Base-by-base conservation (phyloP, 805 yeast genomes). In the Saccharomyces eubayanus region DNA sequence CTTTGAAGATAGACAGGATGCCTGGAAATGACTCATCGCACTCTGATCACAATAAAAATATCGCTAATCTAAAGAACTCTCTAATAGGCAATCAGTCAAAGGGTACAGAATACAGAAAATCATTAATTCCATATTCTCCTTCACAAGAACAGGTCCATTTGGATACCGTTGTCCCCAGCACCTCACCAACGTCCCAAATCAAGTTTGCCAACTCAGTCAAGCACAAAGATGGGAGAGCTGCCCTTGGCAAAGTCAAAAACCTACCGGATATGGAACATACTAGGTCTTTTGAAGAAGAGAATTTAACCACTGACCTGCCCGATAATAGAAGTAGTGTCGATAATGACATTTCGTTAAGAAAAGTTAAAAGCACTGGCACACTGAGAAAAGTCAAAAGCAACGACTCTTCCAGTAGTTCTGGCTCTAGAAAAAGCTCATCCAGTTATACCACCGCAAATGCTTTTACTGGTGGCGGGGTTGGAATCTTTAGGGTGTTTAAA, bases 181-280 rank as follows among this genome's bases (percentile, higher is more conserved):
- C 24, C 43, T 16, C 43, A 16, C 43, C 43, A 9, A 36, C 53
- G 9, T 55, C 60, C n/a, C 62, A 58, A 51, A 62, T 64, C 24
- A 62, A 61, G 49, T 65, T 66, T 53, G 68, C 68, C 1, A 51
- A 62, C 2, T 52, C 55, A 31, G 68, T 62, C 4, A 60, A 60
- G 30, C 28, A 54, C 14, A 54, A 46, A 11, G 69, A 65, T 51
- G 68, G 68, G 6, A 51, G 49, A n/a, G 53, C 55, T 28, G 64
- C 58, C 2, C 36, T 62, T 27, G 64, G 61, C 1, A 57, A 55
- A 46, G 28, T 53, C 46, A 48, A 54, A 48, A 55, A 28, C 45
- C 28, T 20, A n/a, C 46, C 9, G 49, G 49, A 9, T 28, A 45
- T 21, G 48, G 47, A 16, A 40, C 43, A 36, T 6, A 36, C 24